Evolutionary conservation across 176 grass and related monocot species (phyloP), one percentile per base, ranked within the genome.

Genomic region (Paspalum notatum): DNA sequence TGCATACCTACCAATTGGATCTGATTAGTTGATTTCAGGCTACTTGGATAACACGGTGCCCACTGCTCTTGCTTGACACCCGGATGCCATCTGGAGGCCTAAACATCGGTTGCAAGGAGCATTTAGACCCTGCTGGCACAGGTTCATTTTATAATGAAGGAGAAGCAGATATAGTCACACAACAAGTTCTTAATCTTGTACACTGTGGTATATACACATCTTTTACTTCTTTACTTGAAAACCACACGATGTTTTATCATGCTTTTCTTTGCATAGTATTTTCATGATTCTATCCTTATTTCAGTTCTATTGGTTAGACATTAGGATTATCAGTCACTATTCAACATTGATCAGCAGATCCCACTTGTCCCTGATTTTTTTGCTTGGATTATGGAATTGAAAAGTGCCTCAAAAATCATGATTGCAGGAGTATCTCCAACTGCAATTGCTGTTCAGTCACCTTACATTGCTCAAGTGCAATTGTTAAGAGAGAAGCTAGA

Each of bases 401-500:
- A 42, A 21, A 42, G 66, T 16, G 64, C 27, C 43, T 50, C 1
- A 61, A 72, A 74, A 80, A 87, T 69, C 52, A 48, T 75, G 53
- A 61, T 55, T 85, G 50, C 88, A 95, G 95, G 95, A 75, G 92
- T 98, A 9, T 85, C 77, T 83, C 84, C 95, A 16, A 79, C 67
- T 46, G 88, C 56, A 63, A 91, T 98, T 75, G 95, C 46, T 9
- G 90, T 98, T 72, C 95, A 98, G 76, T 95, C 95, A 3, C 95
- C 95, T 12, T 95, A 98, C 68, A 95, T 98, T 86, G 95, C 95
- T 78, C 95, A 98, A 81, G 95, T 98, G 56, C 95, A 98, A 20
- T 83, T 98, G 62, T 73, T 95, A 66, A 98, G 95, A 59, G 86
- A 93, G 63, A 98, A 80, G 44, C 67, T 94, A 60, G 90, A 88